Evolutionary conservation across 345 rosid genomes (phyloP), one percentile per base, ranked within the genome.

Genomic region (Murraya paniculata): DNA sequence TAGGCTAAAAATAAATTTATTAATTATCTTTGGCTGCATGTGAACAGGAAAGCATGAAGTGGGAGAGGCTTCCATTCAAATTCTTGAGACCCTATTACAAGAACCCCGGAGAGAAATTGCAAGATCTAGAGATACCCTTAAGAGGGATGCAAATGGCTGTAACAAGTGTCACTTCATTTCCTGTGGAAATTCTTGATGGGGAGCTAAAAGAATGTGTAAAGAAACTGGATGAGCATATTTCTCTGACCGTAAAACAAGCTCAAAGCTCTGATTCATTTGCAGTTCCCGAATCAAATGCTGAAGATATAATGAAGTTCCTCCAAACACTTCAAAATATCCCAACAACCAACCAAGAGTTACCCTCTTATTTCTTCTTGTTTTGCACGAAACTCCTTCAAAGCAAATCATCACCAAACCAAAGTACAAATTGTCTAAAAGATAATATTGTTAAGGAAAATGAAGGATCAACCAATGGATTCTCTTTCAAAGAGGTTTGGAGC

Each of bases 121-220:
- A 83, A 75, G 93, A 87, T 74, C 71, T 90, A 59, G 92, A 92
- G 79, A 78, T 79, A 33, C 86, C 85, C 55, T 85, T 95, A 74
- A 89, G 88, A 80, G 98, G 94, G 59, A 95, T 95, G 96, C 93
- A 93, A 80, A 82, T 90, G 87, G 96, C 92, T 53, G 73, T 95
- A 60, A 81, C 85, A 33, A 82, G 64, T 73, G 74, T 74, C 53
- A 41, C 81, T 64, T 75, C 88, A n/a, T 79, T 85, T 73, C 92
- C 90, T 16, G 61, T 82, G 19, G 80, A 71, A 19, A 70, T 87
- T 27, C 73, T 77, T 7, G 81, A 71, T 56, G 86, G 60, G 53
- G 90, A 88, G 21, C 83, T 84, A 68, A 87, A 87, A 75, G 79
- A 85, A 2, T 78, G 72, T 61, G 77, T 90, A 27, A 68, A 69